These are phyloP conservation scores for Arachis hypogaea DNA, from an alignment of 306 rosid genomes.

Conservation along the genomic window DNA sequence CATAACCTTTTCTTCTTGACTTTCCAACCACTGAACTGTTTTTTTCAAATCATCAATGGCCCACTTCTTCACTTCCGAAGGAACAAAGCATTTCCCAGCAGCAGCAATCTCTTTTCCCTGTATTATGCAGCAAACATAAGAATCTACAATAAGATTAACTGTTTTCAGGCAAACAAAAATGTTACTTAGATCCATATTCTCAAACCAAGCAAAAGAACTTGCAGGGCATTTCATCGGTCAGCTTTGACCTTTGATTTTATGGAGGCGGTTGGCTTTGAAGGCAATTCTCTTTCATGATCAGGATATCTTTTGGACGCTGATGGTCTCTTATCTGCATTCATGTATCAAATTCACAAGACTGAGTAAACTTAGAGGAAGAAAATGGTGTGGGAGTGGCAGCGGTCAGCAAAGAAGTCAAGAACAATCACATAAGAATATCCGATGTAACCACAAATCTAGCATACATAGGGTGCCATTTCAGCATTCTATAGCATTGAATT, in stretches of 20 bases:
- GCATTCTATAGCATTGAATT: conserved; percentile 12
- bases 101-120: conserved; percentile 51
- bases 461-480: conserved; percentile 18
- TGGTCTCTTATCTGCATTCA: conserved; percentile 53
- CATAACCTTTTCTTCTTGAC: conserved; percentile 91
- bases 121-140: conserved; percentile 34
- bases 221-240: conserved; percentile 14
- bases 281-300: conserved; percentile 50
- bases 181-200: conserved; percentile 25
- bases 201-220: conserved; percentile 8
- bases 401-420: conserved; percentile 14
- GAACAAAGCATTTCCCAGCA: conserved; percentile 53
- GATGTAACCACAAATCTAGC: background rate
- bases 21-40: conserved; percentile 86
- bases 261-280: conserved; percentile 49
- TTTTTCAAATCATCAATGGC: conserved; percentile 68
- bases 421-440: conserved; percentile 1
- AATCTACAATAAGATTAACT: conserved; percentile 22
- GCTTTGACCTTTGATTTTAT: conserved; percentile 55
- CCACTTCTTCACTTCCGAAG: conserved; percentile 79
- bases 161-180: conserved; percentile 4
- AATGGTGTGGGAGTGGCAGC: conserved; percentile 5
- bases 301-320: conserved; percentile 44
- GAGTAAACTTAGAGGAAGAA: conserved; percentile 18
- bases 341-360: conserved; percentile 30